Evolutionary conservation across 2,329 filamentous ascomycete species (phyloP), one percentile per base, ranked within the genome.

Genomic region (Aspergillus puulaauensis): DNA sequence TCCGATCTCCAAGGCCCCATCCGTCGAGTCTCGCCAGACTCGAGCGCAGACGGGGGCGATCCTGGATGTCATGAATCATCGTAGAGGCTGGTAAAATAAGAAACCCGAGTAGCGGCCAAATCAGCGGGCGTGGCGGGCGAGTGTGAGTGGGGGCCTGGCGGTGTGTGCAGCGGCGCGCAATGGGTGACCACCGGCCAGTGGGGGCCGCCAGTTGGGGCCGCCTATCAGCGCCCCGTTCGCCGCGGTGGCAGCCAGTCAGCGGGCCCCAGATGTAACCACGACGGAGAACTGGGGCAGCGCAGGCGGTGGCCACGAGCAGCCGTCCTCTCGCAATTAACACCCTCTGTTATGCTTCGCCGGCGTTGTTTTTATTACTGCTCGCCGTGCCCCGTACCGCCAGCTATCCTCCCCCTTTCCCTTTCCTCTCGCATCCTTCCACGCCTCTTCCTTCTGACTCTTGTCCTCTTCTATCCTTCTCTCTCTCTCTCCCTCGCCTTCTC

Each of bases 401-500:
- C 41, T 27, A 52, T 45, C 35, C 23, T 37, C 33, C 43, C 27
- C 45, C n/a, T 43, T 21, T 23, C 21, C 35, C 8, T 21, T 35
- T 33, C 5, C 39, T 46, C 35, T 19, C 39, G 44, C 54, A 41
- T 50, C 17, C 43, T 47, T 57, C 48, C 44, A 33, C 35, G 46
- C 51, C 45, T 46, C 17, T 24, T 47, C 58, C 63, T 58, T 47
- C 50, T 54, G 21, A 21, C 21, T 35, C 44, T 52, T 52, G 50
- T 53, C 37, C 49, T 31, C 54, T 44, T 45, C 48, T 21, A 37
- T 58, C 27, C 49, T 33, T 19, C 24, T 48, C 75, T 78, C 77
- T 77, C 82, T 19, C 24, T 48, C 75, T 78, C 77, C 77, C 82
- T 81, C 72, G 79, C 73, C 82, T 59, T 56, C 47, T 58, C 45